Conservation (phyloP, 495 filamentous ascomycete genomes). For the Trichoderma erinaceum region DNA sequence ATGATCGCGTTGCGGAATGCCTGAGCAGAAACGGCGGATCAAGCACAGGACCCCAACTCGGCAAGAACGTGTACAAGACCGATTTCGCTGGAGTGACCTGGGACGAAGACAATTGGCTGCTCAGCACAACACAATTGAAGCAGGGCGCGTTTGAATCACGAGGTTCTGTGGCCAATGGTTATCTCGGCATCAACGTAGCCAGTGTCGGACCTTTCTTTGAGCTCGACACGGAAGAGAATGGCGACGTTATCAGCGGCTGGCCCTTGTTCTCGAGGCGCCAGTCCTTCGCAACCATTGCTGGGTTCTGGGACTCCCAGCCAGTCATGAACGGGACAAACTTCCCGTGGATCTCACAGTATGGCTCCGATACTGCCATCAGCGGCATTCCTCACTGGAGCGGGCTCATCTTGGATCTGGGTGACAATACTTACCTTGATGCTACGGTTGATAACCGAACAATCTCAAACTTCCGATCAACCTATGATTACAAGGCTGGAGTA, state of each 20-base stretch:
- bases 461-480: conserved; percentile 53
- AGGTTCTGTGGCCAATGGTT: conserved; percentile 56
- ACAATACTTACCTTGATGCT: conserved; percentile 49
- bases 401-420: conserved; percentile 52
- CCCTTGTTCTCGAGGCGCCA: conserved; percentile 62
- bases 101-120: conserved; percentile 58
- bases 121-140: conserved; percentile 49
- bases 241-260: conserved; percentile 53
- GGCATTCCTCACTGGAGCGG: conserved; percentile 55
- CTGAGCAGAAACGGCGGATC: neutral
- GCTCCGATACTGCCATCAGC: conserved; percentile 65
- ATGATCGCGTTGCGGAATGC: neutral
- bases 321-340: conserved; percentile 63
- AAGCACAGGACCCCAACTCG: neutral
- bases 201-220: conserved; percentile 67
- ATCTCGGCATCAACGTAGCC: conserved; percentile 48
- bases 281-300: conserved; percentile 66
- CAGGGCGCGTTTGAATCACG: conserved; percentile 60
- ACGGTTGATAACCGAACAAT: conserved; percentile 55
- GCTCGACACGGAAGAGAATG: conserved; percentile 38
- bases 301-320: conserved; percentile 63
- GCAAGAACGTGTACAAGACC: conserved; percentile 7
- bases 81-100: conserved; percentile 31
- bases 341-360: conserved; percentile 64
- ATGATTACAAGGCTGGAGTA: conserved; percentile 50